Conservation (phyloP, 345 rosid genomes). For the Erucastrum elatum region DNA sequence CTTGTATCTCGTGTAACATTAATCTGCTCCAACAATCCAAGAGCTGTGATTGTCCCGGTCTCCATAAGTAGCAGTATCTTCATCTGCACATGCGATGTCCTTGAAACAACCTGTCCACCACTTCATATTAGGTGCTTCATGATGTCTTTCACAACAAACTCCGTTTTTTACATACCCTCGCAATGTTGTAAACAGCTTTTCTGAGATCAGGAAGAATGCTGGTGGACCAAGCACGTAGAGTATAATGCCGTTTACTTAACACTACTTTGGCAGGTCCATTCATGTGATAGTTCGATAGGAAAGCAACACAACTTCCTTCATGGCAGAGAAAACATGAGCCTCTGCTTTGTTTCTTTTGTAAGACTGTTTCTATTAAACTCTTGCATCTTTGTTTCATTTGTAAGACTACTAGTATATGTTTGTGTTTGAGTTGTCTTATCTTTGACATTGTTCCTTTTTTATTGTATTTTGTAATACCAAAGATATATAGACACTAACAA, state of each 20-base stretch:
- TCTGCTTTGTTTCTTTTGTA: too few relatives aligned
- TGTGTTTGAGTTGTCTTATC: too few relatives aligned
- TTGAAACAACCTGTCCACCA: constrained; percentile 57
- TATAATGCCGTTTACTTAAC: constrained; percentile 59
- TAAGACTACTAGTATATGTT: too few relatives aligned
- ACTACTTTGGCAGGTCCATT: constrained; percentile 60
- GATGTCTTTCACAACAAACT: not conserved
- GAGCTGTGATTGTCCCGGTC: constrained; percentile 53
- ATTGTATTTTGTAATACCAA: too few relatives aligned
- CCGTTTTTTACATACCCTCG: constrained; percentile 39
- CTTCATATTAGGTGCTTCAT: constrained; percentile 3
- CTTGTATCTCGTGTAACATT: constrained; percentile 81
- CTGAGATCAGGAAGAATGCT: constrained; percentile 93
- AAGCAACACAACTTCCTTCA: constrained; percentile 70
- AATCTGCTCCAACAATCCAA: constrained; percentile 84
- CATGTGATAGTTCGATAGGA: constrained; percentile 65
- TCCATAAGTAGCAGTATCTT: constrained; percentile 57
- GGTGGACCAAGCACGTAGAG: constrained; percentile 88
- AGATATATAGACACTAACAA: too few relatives aligned
- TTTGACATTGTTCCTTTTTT: too few relatives aligned
- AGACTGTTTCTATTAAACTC: too few relatives aligned
- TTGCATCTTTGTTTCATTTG: too few relatives aligned
- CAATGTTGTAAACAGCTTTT: constrained; percentile 76
- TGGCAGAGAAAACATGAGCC: constrained; percentile 77
- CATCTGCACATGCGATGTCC: constrained; percentile 57